Evolutionary conservation across 2,329 filamentous ascomycete genomes (phyloP).

Genomic region (Pochonia chlamydosporia): DNA sequence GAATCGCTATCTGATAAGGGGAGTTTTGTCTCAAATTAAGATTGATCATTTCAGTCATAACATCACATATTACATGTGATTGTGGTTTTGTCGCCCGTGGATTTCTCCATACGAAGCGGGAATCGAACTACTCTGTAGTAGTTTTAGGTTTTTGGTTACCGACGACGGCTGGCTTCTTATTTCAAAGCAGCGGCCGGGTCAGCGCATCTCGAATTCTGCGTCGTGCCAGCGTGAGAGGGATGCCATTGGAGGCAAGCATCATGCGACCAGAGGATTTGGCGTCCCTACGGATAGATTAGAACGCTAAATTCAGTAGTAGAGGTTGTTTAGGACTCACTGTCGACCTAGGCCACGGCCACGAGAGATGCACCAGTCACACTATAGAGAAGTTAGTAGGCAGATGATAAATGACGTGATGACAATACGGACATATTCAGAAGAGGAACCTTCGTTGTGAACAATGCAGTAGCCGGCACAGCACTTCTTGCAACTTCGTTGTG

Average conservation of each 20-base stretch:
- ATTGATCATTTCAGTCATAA: conserved; percentile 4
- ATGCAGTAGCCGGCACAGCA: conserved; percentile 80
- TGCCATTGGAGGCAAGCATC: neutral
- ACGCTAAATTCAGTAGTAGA: neutral
- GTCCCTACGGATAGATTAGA: conserved; percentile 3
- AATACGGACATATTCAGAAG: conserved; percentile 47
- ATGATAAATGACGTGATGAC: neutral
- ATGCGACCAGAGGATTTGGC: neutral
- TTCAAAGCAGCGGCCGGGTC: conserved; percentile 8
- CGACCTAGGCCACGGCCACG: conserved; percentile 27
- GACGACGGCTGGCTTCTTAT: too few relatives aligned
- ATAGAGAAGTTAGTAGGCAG: conserved; percentile 22
- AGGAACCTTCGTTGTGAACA: conserved; percentile 77
- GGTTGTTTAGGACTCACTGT: conserved; percentile 11
- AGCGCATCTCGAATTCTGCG: conserved; percentile 11
- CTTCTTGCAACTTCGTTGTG: conserved; percentile 63
- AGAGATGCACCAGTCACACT: conserved; percentile 40
- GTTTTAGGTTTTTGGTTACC: neutral
- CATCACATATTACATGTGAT: conserved; percentile 3
- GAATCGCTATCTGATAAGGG: conserved; percentile 5
- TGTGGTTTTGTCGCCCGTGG: neutral
- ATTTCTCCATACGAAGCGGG: neutral
- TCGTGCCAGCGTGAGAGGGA: conserved; percentile 6
- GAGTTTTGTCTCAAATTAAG: conserved; percentile 2
- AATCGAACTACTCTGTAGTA: neutral